Evolutionary conservation across 495 filamentous ascomycete species (phyloP), one percentile per base, ranked within the genome.

Genomic region (Amphirosellinia nigrospora): DNA sequence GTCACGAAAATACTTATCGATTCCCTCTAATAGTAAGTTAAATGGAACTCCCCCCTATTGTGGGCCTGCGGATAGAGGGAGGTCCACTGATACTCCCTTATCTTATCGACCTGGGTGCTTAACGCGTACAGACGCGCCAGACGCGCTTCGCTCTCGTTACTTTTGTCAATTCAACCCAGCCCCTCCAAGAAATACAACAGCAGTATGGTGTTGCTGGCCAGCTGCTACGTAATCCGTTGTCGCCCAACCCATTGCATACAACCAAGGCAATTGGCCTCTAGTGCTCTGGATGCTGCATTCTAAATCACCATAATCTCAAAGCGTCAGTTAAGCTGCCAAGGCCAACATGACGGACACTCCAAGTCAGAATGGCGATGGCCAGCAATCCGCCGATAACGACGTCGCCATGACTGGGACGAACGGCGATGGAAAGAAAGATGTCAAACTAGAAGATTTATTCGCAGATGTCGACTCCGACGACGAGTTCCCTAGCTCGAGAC

Each of bases 401-500:
- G 66, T 69, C 56, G 15, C 34, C 19, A 70, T 64, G 68, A 21
- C 59, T 23, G 60, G 38, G 23, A 68, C 56, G 10, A 70, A 43
- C 50, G 77, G 46, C 48, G 70, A 73, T 64, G 70, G 72, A 41
- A 70, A 81, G 48, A 75, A 74, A n/a, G 80, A 87, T n/a, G 84
- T 92, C 23, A 93, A 92, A 52, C 79, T 97, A 23, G 94, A 96
- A 60, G 91, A 94, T 43, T 78, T 97, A 41, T 96, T 97, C 72
- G 88, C 89, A 41, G 91, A 91, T 66, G 88, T 90, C 38, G 91
- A 93, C 58, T 91, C 92, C 5, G 92, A 96, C 67, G 88, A 91
- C 4, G 93, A 96, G 67, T 94, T 92, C 70, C 86, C 89, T 7
- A 86, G 84, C 48, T 90, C 87, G 11, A 68, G 71, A 21, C 68